Evolutionary conservation across 495 filamentous ascomycete genomes (phyloP).

Genomic region (Penicillium salamii): DNA sequence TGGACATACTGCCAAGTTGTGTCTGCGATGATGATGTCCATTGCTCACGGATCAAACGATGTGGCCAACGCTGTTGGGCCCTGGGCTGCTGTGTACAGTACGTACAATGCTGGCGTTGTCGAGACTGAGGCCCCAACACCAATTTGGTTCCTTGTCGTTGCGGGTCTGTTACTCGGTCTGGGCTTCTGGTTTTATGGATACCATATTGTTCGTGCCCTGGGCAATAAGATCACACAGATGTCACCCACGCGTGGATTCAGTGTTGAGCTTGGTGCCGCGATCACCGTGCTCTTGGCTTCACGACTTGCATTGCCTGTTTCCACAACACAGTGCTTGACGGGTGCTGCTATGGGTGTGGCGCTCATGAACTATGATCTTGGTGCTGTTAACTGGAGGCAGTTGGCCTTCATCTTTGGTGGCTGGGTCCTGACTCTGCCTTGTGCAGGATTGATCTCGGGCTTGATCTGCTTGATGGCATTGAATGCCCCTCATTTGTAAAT

Average conservation of each 20-base stretch:
- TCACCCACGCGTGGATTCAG: conserved; percentile 66
- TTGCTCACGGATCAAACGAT: conserved; percentile 75
- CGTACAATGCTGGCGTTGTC: conserved; percentile 46
- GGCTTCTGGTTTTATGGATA: conserved; percentile 72
- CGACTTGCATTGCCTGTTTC: conserved; percentile 46
- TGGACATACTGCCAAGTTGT: conserved; percentile 69
- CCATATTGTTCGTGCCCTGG: conserved; percentile 67
- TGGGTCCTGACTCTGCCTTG: conserved; percentile 42
- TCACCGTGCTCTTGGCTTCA: conserved; percentile 66
- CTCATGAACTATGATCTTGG: conserved; percentile 40
- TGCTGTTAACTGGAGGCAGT: conserved; percentile 38
- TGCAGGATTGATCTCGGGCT: conserved; percentile 33
- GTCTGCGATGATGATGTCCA: conserved; percentile 66
- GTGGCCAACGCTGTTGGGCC: conserved; percentile 70
- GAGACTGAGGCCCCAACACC: conserved; percentile 52
- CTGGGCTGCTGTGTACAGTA: conserved; percentile 59
- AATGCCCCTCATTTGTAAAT: conserved; percentile 36
- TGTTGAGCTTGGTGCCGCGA: conserved; percentile 66
- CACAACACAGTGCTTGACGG: conserved; percentile 40
- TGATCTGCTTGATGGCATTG: conserved; percentile 37
- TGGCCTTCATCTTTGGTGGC: conserved; percentile 32
- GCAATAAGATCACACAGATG: conserved; percentile 67
- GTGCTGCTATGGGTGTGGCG: conserved; percentile 35
- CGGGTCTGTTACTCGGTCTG: conserved; percentile 52
- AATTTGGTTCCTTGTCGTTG: conserved; percentile 65